Conservation (phyloP, 352 stramenopile genomes). For the Pythium biforme region DNA sequence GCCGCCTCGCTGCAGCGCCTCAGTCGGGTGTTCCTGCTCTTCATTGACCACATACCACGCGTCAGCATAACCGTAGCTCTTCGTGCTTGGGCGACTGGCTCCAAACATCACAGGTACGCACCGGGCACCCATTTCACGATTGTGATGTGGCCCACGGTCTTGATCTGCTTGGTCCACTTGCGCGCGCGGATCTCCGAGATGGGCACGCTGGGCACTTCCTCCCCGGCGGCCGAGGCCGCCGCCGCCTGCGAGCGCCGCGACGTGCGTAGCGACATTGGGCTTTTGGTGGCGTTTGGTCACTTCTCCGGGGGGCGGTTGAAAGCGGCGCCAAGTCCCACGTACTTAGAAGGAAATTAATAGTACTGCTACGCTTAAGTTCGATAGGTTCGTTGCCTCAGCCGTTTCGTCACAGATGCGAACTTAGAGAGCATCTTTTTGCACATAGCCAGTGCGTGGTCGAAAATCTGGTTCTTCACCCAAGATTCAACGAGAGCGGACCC, state of each 20-base stretch:
- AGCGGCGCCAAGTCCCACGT: neutral
- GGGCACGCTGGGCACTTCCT: conserved; percentile 39
- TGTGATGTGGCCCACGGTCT: conserved; percentile 67
- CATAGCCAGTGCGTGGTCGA: conserved; percentile 1
- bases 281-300: neutral
- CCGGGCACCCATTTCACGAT: conserved; percentile 76
- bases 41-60: neutral
- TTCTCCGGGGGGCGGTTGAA: neutral
- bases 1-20: conserved; percentile 56
- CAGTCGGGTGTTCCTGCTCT: conserved; percentile 53
- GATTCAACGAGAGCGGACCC: neutral
- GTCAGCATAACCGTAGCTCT: neutral
- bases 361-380: conserved; percentile 14
- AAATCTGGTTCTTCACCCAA: conserved; percentile 12
- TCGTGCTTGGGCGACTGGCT: neutral
- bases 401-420: conserved; percentile 13
- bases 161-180: conserved; percentile 74
- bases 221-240: conserved; percentile 15
- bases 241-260: conserved; percentile 36
- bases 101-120: conserved; percentile 24
- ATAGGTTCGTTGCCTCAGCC: neutral
- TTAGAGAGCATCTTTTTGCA: conserved; percentile 4
- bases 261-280: conserved; percentile 50
- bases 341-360: conserved; percentile 4
- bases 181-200: conserved; percentile 66